Percentiles rank a stretch among this genome's conserved stretches.
These are phyloP conservation scores for Vigna nakashimae DNA, from an alignment of 306 rosid species.

Conservation along the genomic window DNA sequence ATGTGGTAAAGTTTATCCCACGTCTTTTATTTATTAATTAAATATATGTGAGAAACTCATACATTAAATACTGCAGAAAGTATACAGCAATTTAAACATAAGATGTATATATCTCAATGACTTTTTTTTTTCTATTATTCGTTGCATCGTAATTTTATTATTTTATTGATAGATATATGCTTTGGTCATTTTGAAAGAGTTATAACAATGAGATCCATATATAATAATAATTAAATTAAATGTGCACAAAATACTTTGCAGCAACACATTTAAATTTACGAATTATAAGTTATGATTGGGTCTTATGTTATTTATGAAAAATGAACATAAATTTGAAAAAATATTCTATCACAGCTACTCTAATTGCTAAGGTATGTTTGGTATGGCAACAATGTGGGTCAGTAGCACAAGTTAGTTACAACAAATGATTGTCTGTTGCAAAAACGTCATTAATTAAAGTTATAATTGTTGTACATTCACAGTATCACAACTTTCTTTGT, in stretches of 20 bases:
- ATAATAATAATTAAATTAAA: too few relatives aligned
- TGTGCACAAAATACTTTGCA: neutral
- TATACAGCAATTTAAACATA: too few relatives aligned
- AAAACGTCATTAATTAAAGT: conserved; percentile 8
- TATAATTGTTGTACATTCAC: neutral
- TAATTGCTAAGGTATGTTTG: neutral
- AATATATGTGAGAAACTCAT: too few relatives aligned
- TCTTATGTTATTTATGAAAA: neutral
- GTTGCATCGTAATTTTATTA: neutral
- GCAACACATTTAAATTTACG: neutral
- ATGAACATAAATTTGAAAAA: neutral
- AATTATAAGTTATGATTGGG: neutral
- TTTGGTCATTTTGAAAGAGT: neutral
- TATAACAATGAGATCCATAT: too few relatives aligned
- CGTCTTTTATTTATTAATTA: too few relatives aligned
- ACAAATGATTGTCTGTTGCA: neutral
- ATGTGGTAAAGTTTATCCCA: too few relatives aligned
- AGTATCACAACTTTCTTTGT: neutral
- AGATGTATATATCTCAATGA: neutral
- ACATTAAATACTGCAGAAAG: too few relatives aligned
- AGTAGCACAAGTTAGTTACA: neutral
- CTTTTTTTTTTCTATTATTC: neutral
- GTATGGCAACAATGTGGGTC: neutral
- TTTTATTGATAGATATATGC: neutral
- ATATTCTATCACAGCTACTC: neutral